These are phyloP conservation scores for Phenoliferia sp. DNA, from an alignment of 1,284 basidiomycete genomes.

Conservation along the genomic window DNA sequence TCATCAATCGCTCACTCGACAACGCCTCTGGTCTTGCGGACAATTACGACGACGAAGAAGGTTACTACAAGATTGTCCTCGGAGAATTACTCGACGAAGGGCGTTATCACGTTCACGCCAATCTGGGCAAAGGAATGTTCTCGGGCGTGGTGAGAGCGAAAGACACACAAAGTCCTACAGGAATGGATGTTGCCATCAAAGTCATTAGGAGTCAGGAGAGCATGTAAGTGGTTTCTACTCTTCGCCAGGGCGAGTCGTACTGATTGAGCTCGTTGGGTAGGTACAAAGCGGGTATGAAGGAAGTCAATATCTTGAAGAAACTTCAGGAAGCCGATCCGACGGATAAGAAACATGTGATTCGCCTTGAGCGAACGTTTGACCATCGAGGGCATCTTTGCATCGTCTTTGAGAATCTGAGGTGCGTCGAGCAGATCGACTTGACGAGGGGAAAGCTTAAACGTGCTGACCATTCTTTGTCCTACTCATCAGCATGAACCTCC, in stretches of 20 bases:
- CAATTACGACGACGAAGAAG: constrained; percentile 73
- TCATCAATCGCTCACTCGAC: constrained; percentile 7
- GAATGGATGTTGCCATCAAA: constrained; percentile 92
- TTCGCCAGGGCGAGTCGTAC: neutral
- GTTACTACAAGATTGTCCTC: constrained; percentile 90
- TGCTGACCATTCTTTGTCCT: constrained; percentile 7
- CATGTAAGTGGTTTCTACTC: constrained; percentile 60
- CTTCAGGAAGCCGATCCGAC: constrained; percentile 84
- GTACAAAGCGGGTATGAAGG: constrained; percentile 92
- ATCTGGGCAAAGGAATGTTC: constrained; percentile 97
- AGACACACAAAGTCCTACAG: constrained; percentile 56
- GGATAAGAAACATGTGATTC: constrained; percentile 91
- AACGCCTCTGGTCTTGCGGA: constrained; percentile 42
- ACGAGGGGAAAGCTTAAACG: neutral
- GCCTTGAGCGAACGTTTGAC: constrained; percentile 88
- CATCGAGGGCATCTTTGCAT: constrained; percentile 94
- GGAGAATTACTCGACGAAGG: constrained; percentile 84
- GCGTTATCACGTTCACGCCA: constrained; percentile 90
- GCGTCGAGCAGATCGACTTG: too few relatives aligned
- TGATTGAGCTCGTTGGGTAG: constrained; percentile 45
- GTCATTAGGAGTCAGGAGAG: constrained; percentile 93
- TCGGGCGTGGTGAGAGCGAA: constrained; percentile 90
- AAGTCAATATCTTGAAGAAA: constrained; percentile 81
- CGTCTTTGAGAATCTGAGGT: constrained; percentile 93
- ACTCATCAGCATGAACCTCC: constrained; percentile 80